Base-by-base conservation (phyloP, 345 rosid genomes). In the Murraya koenigii region DNA sequence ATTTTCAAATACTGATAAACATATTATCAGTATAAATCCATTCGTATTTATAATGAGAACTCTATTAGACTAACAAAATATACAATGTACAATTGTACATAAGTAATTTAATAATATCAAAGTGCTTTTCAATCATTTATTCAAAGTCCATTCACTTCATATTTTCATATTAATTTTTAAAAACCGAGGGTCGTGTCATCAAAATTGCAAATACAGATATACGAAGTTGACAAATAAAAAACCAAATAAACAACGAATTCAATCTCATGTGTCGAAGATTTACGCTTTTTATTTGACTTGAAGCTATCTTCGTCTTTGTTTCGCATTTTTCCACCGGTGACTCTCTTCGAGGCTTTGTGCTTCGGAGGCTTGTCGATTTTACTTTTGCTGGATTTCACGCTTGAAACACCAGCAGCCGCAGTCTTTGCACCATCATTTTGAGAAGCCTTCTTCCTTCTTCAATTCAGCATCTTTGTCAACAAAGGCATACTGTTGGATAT, bases 391-490 rank as follows among this genome's bases (percentile, higher is more conserved):
- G 90, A 87, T 87, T 96, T 90, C 71, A 92, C 91, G 65, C 93
- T 90, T 52, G 89, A 41, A 59, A 92, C 58, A 71, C 93, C 92
- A 14, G 95, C 87, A 0, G 94, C 35, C 22, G 88, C 56, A 33
- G 88, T 75, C 84, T 87, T 92, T 67, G 86, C 86, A n/a, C 84
- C 78, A 10, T 84, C 86, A 60, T 79, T 86, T 81, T 83, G 88
- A 84, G 94, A 80, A 23, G 97, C 99, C 61, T 80, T 77, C 78
- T 92, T 92, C 99, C 61, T 80, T 77, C 78, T 92, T 92, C 7
- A 92, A 82, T 22, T 95, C 95, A 2, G 83, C 87, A 67, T 91
- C 97, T 77, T 85, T 77, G 73, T 78, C 92, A 1, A 80, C 81
- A 60, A 94, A 91, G 58, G 94, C 95, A 75, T 81, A 91, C 83